Conservation (phyloP, 306 rosid species). For the Urtica urens region DNA sequence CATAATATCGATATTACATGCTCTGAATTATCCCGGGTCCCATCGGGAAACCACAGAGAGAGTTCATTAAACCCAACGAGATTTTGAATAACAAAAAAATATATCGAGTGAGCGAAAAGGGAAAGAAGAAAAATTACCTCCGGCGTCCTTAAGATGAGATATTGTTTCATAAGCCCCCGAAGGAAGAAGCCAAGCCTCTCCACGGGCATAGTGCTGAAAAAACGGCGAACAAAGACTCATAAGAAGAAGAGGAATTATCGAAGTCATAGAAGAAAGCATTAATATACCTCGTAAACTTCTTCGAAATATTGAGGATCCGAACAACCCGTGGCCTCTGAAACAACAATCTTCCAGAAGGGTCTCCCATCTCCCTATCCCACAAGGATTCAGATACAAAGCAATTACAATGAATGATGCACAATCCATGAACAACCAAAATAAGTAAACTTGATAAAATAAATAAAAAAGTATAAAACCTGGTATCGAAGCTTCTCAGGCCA, state of each 20-base stretch:
- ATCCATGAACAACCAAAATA: too few species aligned
- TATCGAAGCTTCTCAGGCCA: constrained; percentile 90
- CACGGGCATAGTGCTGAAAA: constrained; percentile 70
- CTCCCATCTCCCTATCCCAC: constrained; percentile 90
- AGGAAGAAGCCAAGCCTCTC: constrained; percentile 83
- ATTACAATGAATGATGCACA: too few species aligned
- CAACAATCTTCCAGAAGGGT: constrained; percentile 93
- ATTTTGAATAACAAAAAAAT: background rate
- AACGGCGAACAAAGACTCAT: constrained; percentile 36
- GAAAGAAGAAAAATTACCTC: constrained; percentile 41
- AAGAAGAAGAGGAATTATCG: background rate
- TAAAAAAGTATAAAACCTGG: constrained; percentile 46
- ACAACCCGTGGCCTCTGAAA: constrained; percentile 91
- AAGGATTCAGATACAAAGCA: constrained; percentile 12
- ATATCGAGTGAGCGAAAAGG: constrained; percentile 1
- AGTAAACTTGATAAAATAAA: too few species aligned
- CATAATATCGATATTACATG: too few species aligned
- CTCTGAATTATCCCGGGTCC: too few species aligned
- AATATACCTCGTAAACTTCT: constrained; percentile 75
- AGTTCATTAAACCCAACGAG: too few species aligned
- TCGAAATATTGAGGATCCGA: constrained; percentile 60
- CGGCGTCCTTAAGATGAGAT: constrained; percentile 66
- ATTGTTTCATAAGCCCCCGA: constrained; percentile 70
- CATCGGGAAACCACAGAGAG: too few species aligned
- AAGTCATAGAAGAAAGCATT: constrained; percentile 1